These are phyloP conservation scores for Pestalotiopsis sp. DNA, from an alignment of 2,329 filamentous ascomycete genomes.

Conservation along the genomic window DNA sequence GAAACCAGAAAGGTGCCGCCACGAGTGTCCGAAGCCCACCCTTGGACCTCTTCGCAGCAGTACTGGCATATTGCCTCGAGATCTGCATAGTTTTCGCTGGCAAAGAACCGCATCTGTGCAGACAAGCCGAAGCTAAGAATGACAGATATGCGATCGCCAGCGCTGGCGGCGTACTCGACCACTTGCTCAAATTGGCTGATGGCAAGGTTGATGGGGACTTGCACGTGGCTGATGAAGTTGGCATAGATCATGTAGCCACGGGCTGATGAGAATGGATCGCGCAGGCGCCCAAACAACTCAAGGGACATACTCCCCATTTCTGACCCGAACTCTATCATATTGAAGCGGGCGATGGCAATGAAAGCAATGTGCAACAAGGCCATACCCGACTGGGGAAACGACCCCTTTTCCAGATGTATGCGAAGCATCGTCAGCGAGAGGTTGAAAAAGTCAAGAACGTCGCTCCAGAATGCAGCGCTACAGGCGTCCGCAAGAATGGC, in stretches of 20 bases:
- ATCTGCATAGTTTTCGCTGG: conserved; percentile 67
- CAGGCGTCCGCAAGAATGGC: conserved; percentile 71
- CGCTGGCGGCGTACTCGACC: conserved; percentile 63
- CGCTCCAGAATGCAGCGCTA: conserved; percentile 72
- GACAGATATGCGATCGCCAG: conserved; percentile 70
- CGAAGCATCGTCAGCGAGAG: conserved; percentile 66
- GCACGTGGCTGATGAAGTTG: conserved; percentile 69
- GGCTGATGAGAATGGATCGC: conserved; percentile 65
- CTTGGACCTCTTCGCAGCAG: conserved; percentile 70
- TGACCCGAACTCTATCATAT: conserved; percentile 67
- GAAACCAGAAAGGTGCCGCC: conserved; percentile 70
- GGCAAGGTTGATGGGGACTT: conserved; percentile 59
- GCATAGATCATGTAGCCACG: conserved; percentile 69
- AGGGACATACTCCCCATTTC: conserved; percentile 65
- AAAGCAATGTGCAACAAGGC: conserved; percentile 68
- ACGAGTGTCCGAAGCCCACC: conserved; percentile 70
- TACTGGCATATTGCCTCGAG: conserved; percentile 71
- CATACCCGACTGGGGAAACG: conserved; percentile 69
- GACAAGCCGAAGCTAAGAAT: conserved; percentile 71
- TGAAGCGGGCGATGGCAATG: conserved; percentile 68
- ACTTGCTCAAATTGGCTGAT: conserved; percentile 63
- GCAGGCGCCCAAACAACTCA: conserved; percentile 62
- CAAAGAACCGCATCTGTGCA: conserved; percentile 67
- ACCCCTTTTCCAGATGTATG: conserved; percentile 62
- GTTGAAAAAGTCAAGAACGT: conserved; percentile 72